Evolutionary conservation across 441 rosid genomes (phyloP), one percentile per base, ranked within the genome.

Genomic region (Theobroma grandiflorum): DNA sequence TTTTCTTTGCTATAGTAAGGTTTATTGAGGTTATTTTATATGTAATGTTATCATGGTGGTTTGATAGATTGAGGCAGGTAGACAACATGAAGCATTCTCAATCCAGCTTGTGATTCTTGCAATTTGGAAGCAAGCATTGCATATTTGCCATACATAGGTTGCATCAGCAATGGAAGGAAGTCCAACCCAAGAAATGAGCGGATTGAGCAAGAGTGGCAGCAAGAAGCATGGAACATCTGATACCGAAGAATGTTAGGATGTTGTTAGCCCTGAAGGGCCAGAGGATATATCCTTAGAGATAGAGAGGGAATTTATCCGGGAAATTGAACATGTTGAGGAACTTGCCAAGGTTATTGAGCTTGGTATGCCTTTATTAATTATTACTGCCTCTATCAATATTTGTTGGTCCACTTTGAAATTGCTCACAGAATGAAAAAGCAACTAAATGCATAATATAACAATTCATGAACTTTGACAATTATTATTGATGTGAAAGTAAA

Each of bases 141-240:
- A 95, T 88, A 91, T 95, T 80, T 93, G 98, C 87, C 99, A 96
- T 84, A 81, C 99, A 15, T 94, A 88, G 85, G 98, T 97, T 88
- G 94, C 94, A 74, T 94, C 98, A 70, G 97, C 91, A 59, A 87
- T 87, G 80, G 96, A 95, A 88, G 98, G 92, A 86, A 93, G 93
- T 80, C 95, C 97, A 40, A 88, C 78, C 84, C 89, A 74, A 78
- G 93, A 90, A 78, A 84, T 57, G 72, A 57, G 73, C 67, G 87
- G 87, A 80, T 84, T 82, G 84, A 86, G 90, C n/a, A n/a, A n/a
- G 81, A 83, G 88, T 82, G 84, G 81, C 84, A 78, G 84, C 88
- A 89, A 85, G 82, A 92, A 88, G 85, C 85, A 80, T 38, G 88
- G 83, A 66, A 84, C 86, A 79, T 84, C 87, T 18, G 87, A 84